Base-by-base conservation (phyloP, 371 early-diverging fungal genomes). In the Apophysomyces trapeziformis region DNA sequence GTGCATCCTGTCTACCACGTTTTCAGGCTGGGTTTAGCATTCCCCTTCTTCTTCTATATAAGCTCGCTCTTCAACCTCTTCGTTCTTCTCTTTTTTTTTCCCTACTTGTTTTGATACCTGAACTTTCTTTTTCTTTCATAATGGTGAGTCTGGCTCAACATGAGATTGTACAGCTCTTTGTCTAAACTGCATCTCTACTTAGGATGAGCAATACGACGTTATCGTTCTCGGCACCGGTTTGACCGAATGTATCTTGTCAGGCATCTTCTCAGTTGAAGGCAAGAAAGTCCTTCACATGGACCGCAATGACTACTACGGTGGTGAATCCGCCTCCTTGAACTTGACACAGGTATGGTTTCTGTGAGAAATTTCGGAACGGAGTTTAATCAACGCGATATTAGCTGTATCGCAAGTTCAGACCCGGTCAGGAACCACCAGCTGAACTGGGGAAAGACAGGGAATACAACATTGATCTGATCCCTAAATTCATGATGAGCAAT, bases 401-500 rank as follows among this genome's bases (percentile, higher is more conserved):
- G 95, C 89, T 99, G 56, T 98, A 87, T 80, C 76, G 80, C 71
- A 95, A 94, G 79, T 97, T 96, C 86, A 90, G 94, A 63, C 67
- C 78, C 66, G 93, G 87, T 32, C 80, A 85, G 62, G 78, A 82
- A 44, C 84, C 92, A 50, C 87, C 94, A 7, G 75, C 76, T 7
- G 64, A 73, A 37, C 85, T 94, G 60, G 98, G 97, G 36, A 84
- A 88, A 56, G 95, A 96, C 82, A 92, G 96, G 62, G 97, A 99
- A 82, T 99, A 93, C 83, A 96, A 94, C 83, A 89, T 99, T 59
- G 99, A 99, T 78, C 81, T 99, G 74, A 96, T 99, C 63, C 99
- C 99, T 68, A 99, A 99, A 86, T 98, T 99, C 79, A 94, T 99
- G 87, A 97, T 99, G 95, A 98, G 97, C 46, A 96, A 95, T 71